These are phyloP conservation scores for Hortiboletus rubellus DNA, from an alignment of 1,284 basidiomycete species.

Conservation along the genomic window DNA sequence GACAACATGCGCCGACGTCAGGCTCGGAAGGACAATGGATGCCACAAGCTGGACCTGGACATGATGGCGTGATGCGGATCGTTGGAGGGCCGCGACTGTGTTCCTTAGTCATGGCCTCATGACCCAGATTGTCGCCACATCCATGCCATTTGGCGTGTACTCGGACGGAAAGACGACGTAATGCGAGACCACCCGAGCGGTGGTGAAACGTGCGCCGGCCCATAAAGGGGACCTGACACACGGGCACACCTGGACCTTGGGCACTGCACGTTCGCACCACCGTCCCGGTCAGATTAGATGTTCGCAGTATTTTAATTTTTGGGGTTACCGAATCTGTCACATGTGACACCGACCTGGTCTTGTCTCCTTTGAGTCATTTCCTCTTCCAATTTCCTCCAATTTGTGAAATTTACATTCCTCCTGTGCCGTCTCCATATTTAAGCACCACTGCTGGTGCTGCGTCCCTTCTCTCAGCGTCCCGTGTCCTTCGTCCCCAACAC, in stretches of 20 bases:
- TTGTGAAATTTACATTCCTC: constrained; percentile 39
- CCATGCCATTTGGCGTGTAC: constrained; percentile 13
- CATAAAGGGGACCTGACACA: too few species aligned
- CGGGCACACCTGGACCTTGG: not conserved
- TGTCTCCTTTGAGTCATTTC: constrained; percentile 39
- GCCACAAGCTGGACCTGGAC: not conserved
- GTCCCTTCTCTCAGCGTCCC: constrained; percentile 23
- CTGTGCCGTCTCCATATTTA: constrained; percentile 40
- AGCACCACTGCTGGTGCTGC: constrained; percentile 20
- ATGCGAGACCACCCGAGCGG: not conserved
- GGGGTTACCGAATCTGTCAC: constrained; percentile 18
- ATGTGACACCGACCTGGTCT: constrained; percentile 24
- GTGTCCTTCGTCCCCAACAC: constrained; percentile 9
- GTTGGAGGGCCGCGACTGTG: not conserved
- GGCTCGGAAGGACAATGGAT: not conserved
- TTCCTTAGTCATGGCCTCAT: constrained; percentile 6
- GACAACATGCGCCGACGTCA: constrained; percentile 7
- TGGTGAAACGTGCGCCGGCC: constrained; percentile 9
- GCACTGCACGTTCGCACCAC: constrained; percentile 15
- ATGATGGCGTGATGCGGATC: constrained; percentile 16
- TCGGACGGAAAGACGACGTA: not conserved
- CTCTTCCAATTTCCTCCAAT: constrained; percentile 30
- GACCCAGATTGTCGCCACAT: constrained; percentile 14
- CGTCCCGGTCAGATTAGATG: constrained; percentile 13
- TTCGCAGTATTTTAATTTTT: not conserved